Conservation (phyloP, 1,139 yeast genomes). For the Candida neerlandica region DNA sequence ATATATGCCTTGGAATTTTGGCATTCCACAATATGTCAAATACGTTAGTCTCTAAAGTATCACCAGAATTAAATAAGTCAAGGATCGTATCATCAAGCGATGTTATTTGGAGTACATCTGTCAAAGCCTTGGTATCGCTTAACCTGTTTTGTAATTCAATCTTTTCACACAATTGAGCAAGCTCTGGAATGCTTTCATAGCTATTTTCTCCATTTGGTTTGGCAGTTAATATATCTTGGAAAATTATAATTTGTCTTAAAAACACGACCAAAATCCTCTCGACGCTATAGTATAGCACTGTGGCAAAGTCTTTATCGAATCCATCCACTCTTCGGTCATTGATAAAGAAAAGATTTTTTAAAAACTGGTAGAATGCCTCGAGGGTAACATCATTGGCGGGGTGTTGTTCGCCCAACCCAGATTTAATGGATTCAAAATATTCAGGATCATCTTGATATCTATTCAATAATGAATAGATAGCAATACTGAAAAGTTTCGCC, state of each 20-base stretch:
- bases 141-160: slow-evolving; percentile 7
- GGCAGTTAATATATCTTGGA: slow-evolving; percentile 37
- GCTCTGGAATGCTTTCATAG: slow-evolving; percentile 20
- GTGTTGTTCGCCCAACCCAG: slow-evolving; percentile 2
- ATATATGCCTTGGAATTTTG: slow-evolving; percentile 28
- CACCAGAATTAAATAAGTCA: slow-evolving; percentile 13
- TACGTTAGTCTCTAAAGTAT: slow-evolving; percentile 27
- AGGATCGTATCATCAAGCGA: slow-evolving; percentile 21
- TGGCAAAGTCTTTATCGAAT: neutral
- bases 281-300: slow-evolving; percentile 26
- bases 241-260: slow-evolving; percentile 39
- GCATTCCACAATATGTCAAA: slow-evolving; percentile 29
- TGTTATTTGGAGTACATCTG: slow-evolving; percentile 25
- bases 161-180: slow-evolving; percentile 19
- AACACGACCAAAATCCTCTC: slow-evolving; percentile 37
- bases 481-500: slow-evolving; percentile 29
- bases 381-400: neutral
- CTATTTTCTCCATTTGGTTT: slow-evolving; percentile 27
- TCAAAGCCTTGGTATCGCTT: slow-evolving; percentile 19
- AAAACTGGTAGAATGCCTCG: neutral
- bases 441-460: slow-evolving; percentile 8
- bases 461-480: slow-evolving; percentile 22
- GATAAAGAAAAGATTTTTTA: slow-evolving; percentile 1
- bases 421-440: slow-evolving; percentile 6
- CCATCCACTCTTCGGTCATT: slow-evolving; percentile 7